Evolutionary conservation across 257 asterid species (phyloP).

Genomic region (Solanum clarkiae): DNA sequence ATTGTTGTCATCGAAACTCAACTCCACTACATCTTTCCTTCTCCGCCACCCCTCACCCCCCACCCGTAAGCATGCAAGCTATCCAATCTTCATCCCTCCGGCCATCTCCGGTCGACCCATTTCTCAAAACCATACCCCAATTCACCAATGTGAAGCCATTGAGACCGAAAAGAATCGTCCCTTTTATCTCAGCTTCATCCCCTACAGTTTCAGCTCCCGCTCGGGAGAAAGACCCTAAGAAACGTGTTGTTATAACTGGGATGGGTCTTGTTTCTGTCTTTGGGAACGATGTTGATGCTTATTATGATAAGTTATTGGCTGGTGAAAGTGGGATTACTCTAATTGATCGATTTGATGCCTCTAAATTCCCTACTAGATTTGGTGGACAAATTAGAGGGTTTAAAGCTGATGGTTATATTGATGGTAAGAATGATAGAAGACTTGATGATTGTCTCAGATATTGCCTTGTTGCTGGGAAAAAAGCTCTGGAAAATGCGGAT

Average conservation of each 20-base stretch:
- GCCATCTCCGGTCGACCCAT: constrained; percentile 34
- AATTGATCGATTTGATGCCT: constrained; percentile 45
- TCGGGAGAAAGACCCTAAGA: constrained; percentile 38
- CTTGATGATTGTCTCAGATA: constrained; percentile 46
- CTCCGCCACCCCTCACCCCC: not conserved
- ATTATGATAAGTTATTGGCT: constrained; percentile 30
- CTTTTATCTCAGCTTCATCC: constrained; percentile 12
- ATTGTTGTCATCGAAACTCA: constrained; percentile 16
- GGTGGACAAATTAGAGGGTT: constrained; percentile 54
- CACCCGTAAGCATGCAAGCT: constrained; percentile 14
- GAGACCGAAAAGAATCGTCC: not conserved
- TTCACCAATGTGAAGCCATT: not conserved
- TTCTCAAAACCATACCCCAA: constrained; percentile 7
- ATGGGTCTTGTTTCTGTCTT: constrained; percentile 50
- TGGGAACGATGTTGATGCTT: constrained; percentile 39
- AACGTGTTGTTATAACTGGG: constrained; percentile 46
- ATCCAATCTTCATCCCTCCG: constrained; percentile 15
- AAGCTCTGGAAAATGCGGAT: constrained; percentile 39
- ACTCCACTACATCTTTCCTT: not conserved
- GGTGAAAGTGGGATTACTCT: constrained; percentile 44
- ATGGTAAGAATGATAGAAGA: constrained; percentile 50
- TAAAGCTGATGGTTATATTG: constrained; percentile 38
- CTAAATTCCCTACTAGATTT: constrained; percentile 43
- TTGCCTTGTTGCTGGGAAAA: constrained; percentile 45
- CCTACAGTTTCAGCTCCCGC: constrained; percentile 22